Conservation (phyloP, 2,329 filamentous ascomycete species). For the Microthyrium microscopicum region DNA sequence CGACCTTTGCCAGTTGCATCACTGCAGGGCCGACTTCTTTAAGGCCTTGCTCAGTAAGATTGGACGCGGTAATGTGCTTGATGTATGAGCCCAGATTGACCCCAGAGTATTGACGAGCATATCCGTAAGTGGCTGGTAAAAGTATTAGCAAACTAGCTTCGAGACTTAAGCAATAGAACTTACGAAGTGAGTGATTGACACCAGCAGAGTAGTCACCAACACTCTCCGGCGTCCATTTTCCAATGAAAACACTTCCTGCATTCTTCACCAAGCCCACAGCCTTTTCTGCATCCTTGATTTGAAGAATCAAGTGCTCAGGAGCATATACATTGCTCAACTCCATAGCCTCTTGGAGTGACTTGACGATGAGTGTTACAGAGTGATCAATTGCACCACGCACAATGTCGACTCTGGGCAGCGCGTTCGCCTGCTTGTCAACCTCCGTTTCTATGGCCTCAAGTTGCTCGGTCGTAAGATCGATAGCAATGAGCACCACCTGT, state of each 20-base stretch:
- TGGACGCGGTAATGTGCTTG: constrained; percentile 93
- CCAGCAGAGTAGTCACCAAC: constrained; percentile 96
- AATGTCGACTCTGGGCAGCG: constrained; percentile 80
- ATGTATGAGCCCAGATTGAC: constrained; percentile 92
- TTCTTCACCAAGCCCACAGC: constrained; percentile 72
- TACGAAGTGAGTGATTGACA: constrained; percentile 94
- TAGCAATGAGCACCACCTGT: constrained; percentile 80
- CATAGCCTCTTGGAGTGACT: constrained; percentile 59
- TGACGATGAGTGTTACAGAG: constrained; percentile 68
- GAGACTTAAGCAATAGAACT: constrained; percentile 25
- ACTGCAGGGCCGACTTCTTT: constrained; percentile 75
- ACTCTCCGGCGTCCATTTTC: constrained; percentile 91
- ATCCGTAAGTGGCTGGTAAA: constrained; percentile 74
- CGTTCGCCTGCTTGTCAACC: constrained; percentile 71
- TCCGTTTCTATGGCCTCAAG: constrained; percentile 79
- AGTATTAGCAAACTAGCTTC: not conserved
- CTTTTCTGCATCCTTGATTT: constrained; percentile 59
- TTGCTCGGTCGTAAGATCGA: constrained; percentile 57
- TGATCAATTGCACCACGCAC: constrained; percentile 80
- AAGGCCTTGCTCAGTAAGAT: constrained; percentile 72
- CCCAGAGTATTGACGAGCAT: constrained; percentile 95
- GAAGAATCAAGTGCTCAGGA: constrained; percentile 89
- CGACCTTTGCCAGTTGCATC: constrained; percentile 87
- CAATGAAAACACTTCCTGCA: constrained; percentile 90
- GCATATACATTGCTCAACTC: constrained; percentile 85